Evolutionary conservation across 2,329 filamentous ascomycete species (phyloP), one percentile per base, ranked within the genome.

Genomic region (Rachicladosporium sp.): DNA sequence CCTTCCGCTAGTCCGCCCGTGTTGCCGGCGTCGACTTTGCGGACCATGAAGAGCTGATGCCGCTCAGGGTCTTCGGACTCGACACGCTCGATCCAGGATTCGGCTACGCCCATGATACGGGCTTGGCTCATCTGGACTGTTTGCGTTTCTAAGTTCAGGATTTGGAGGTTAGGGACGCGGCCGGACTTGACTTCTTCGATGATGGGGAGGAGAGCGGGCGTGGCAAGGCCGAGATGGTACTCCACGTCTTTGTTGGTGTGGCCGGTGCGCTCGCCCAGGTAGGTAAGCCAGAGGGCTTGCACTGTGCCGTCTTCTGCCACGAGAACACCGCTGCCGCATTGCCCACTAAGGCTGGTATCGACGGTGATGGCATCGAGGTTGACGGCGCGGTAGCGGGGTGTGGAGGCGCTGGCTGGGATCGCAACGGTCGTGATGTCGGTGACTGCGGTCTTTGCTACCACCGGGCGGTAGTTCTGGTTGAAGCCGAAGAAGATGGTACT

Each of bases 401-500:
- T 89, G 1, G 86, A 78, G 0, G 84, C 81, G 62, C 93, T 96
- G 19, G 91, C 87, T 1, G 91, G 93, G 45, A 98, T 96, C 1
- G 88, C 86, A 3, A 96, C 91, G 2, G 91, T 91, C 7, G 89
- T 96, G 54, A 98, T 93, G 59, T 98, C 91, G 1, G 93, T 98
- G 10, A 98, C 87, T 0, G 82, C 86, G 0, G 91, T 96, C 51
- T 93, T 87, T 4, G 87, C 84, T 50, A 95, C 85, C 3, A 96
- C 89, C 31, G 95, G 85, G 29, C 89, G 78, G 45, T 89, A 81
- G 49, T 95, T 96, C 49, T 93, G 80, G 58, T 98, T 98, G 67
- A 94, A 93, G n/a, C 91, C 93, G 46, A 98, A 82, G 63, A 98
- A 98, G 50, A 94, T 88, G 0, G 88, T 95, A 42, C 89, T 82